phyloP scores from a whole-genome alignment of 768 basidiomycete genomes.

The Plicaturopsis crispa region DNA sequence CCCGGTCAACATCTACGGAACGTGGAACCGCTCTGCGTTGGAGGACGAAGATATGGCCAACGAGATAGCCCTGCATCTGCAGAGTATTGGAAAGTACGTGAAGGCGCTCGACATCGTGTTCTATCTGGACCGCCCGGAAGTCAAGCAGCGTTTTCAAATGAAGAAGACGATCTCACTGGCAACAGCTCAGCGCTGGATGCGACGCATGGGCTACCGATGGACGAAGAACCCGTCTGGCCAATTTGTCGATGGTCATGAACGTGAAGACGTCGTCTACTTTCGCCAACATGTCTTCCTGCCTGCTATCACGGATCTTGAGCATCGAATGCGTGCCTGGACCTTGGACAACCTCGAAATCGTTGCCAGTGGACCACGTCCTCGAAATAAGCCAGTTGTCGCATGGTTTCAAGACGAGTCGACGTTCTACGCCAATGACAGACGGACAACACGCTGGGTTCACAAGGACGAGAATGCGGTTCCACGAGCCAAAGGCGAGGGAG shows the following conservation, averaged over 20 bases:
- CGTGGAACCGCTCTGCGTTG: slow-evolving; percentile 12
- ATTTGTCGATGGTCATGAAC: slow-evolving; percentile 25
- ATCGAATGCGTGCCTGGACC: not conserved
- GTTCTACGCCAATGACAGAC: slow-evolving; percentile 26
- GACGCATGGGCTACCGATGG: slow-evolving; percentile 15
- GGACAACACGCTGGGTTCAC: slow-evolving; percentile 15
- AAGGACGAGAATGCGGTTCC: slow-evolving; percentile 10
- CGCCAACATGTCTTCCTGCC: slow-evolving; percentile 16
- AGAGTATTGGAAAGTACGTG: slow-evolving; percentile 14
- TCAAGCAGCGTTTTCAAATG: slow-evolving; percentile 7
- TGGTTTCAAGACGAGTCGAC: slow-evolving; percentile 25
- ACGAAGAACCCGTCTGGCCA: slow-evolving; percentile 12
- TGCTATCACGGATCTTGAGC: not conserved
- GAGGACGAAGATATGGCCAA: slow-evolving; percentile 8
- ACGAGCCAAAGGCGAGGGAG: slow-evolving; percentile 25
- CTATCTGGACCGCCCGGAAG: slow-evolving; percentile 7
- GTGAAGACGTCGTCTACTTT: slow-evolving; percentile 21
- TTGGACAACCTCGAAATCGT: not conserved
- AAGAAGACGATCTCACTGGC: slow-evolving; percentile 10
- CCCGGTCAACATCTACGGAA: slow-evolving; percentile 13
- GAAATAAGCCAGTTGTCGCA: slow-evolving; percentile 9
- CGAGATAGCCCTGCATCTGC: slow-evolving; percentile 10
- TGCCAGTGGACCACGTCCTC: not conserved
- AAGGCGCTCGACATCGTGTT: slow-evolving; percentile 14
- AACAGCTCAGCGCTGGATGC: slow-evolving; percentile 19